Conservation (phyloP, 495 filamentous ascomycete genomes). For the Immersiella caudata region DNA sequence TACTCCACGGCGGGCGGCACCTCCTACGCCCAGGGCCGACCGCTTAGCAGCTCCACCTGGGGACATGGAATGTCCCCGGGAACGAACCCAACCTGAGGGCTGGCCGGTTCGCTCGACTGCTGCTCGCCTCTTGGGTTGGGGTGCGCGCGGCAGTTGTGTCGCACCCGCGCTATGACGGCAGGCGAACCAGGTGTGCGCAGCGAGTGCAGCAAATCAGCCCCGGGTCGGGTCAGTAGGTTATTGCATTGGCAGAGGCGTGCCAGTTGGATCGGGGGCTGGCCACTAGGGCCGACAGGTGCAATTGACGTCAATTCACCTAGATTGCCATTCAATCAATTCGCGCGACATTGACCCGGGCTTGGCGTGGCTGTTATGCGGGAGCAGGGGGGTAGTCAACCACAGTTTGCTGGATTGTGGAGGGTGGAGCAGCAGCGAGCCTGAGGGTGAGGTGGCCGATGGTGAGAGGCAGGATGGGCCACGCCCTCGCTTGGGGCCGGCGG, state of each 20-base stretch:
- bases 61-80: constrained; percentile 1
- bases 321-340: constrained; percentile 39
- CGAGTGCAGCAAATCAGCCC: constrained; percentile 22
- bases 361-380: constrained; percentile 28
- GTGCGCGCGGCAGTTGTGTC: constrained; percentile 38
- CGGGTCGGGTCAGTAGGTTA: constrained; percentile 23
- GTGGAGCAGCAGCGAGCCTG: no score
- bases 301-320: constrained; percentile 44
- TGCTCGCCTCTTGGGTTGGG: constrained; percentile 6
- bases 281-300: constrained; percentile 26
- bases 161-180: constrained; percentile 33
- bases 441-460: constrained; percentile 3
- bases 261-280: constrained; percentile 24
- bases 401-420: background rate
- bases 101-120: constrained; percentile 24
- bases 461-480: background rate
- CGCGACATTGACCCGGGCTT: constrained; percentile 34
- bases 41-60: background rate
- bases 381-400: background rate
- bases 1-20: constrained; percentile 23
- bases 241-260: constrained; percentile 15
- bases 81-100: constrained; percentile 1
- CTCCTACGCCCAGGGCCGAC: background rate
- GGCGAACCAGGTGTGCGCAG: constrained; percentile 31
- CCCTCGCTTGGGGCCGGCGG: background rate